A percentile compares a stretch with the other conserved stretches of the same genome.
Conservation (phyloP, 805 yeast species). For the Clavispora phyllophila region DNA sequence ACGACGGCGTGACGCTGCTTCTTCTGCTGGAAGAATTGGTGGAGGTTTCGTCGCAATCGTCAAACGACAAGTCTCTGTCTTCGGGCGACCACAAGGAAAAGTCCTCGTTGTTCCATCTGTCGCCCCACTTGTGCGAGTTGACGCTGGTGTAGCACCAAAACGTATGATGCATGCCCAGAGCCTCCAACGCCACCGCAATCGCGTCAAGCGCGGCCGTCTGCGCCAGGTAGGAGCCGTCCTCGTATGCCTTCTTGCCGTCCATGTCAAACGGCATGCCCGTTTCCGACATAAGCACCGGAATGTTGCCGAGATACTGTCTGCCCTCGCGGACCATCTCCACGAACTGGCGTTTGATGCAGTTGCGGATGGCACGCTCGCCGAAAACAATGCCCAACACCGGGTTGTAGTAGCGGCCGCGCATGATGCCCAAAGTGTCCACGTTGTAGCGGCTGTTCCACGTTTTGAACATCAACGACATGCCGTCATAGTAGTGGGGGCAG, state of each 20-base stretch:
- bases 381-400: conserved; percentile 74
- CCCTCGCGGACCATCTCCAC: conserved; percentile 64
- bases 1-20: conserved; percentile 11
- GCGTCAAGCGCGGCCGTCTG: conserved; percentile 88
- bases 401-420: conserved; percentile 68
- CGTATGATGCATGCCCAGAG: conserved; percentile 63
- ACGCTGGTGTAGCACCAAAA: conserved; percentile 79
- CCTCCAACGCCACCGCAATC: conserved; percentile 71
- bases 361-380: conserved; percentile 77
- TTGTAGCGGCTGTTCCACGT: conserved; percentile 80
- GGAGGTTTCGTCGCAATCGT: conserved; percentile 10
- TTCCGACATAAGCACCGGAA: conserved; percentile 82
- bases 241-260: conserved; percentile 74
- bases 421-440: conserved; percentile 84
- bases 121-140: conserved; percentile 84
- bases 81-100: conserved; percentile 80
- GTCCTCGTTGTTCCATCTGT: conserved; percentile 90
- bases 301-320: conserved; percentile 51
- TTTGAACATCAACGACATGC: conserved; percentile 87
- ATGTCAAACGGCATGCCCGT: conserved; percentile 98
- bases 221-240: conserved; percentile 58
- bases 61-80: conserved; percentile 35
- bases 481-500: conserved; percentile 93
- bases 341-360: conserved; percentile 65
- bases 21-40: conserved; percentile 5